These are phyloP conservation scores for Mortierella sp. DNA, from an alignment of 371 early-diverging fungal species.

Conservation along the genomic window DNA sequence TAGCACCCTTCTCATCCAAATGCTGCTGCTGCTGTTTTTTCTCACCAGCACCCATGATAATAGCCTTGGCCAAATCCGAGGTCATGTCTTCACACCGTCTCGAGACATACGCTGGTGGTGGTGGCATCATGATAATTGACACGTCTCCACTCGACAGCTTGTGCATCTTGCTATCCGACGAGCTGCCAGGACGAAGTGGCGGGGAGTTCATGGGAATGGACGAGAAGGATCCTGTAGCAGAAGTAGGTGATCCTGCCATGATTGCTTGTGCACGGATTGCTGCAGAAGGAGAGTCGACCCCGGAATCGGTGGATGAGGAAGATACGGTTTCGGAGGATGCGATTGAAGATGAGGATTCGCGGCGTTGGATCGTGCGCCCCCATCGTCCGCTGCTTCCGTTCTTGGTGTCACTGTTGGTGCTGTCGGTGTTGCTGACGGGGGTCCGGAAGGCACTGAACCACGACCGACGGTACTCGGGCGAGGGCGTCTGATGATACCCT, in stretches of 20 bases:
- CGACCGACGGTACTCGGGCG: constrained; percentile 31
- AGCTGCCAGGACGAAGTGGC: neutral
- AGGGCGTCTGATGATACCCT: constrained; percentile 1
- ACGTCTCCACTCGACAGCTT: neutral
- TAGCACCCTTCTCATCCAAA: neutral
- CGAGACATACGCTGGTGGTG: constrained; percentile 36
- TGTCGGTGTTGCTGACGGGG: neutral
- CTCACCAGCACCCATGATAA: neutral
- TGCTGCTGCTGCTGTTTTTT: neutral
- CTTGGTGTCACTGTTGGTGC: neutral
- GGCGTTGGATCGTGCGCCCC: constrained; percentile 20
- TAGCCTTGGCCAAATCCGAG: neutral
- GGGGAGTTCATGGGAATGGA: neutral
- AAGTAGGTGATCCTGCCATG: neutral
- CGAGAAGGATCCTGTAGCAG: neutral
- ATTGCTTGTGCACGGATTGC: neutral
- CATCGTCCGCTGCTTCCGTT: neutral
- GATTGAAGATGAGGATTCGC: constrained; percentile 28
- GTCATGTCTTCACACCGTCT: constrained; percentile 14
- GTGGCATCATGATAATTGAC: neutral
- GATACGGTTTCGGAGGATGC: constrained; percentile 43
- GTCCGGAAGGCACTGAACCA: constrained; percentile 13
- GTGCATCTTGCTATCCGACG: neutral
- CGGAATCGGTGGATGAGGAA: constrained; percentile 28
- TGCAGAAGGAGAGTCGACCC: neutral